Evolutionary conservation across 148 eudicot genomes (phyloP).

Genomic region (Suaeda aralocaspica): DNA sequence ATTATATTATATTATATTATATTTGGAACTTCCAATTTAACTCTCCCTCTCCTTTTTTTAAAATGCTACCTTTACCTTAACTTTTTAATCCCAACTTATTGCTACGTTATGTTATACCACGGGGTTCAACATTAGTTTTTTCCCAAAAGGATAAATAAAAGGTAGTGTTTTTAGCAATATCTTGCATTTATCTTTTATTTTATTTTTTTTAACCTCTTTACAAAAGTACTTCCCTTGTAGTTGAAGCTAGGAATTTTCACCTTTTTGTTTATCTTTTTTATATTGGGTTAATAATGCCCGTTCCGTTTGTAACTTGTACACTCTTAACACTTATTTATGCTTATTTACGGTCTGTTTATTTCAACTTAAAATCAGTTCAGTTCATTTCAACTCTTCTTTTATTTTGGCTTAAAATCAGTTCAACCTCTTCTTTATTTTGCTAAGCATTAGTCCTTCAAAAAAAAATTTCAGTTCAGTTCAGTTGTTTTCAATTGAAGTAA

Average conservation of each 20-base stretch:
- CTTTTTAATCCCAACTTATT: conserved; percentile 25
- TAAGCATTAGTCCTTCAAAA: no score
- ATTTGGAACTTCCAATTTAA: not conserved
- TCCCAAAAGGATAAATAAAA: conserved; percentile 19
- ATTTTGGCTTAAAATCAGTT: no score
- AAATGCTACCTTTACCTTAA: conserved; percentile 24
- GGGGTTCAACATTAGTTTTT: conserved; percentile 15
- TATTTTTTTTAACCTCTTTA: not conserved
- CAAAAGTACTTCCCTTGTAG: conserved; percentile 19
- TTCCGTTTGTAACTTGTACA: no score
- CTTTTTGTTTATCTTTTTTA: not conserved
- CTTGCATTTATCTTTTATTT: conserved; percentile 9
- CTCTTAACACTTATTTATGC: no score
- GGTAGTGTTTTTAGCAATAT: not conserved
- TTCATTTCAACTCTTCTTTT: no score
- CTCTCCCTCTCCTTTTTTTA: conserved; percentile 12
- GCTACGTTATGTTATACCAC: conserved; percentile 2
- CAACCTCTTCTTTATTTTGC: no score
- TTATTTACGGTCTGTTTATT: no score
- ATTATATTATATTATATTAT: not conserved
- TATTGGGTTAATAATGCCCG: no score
- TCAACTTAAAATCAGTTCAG: no score
- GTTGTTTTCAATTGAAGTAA: no score
- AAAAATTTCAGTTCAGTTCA: no score
- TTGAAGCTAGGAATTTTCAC: conserved; percentile 28